Percentiles rank a stretch among this genome's conserved stretches.
Evolutionary conservation across 2,329 filamentous ascomycete genomes (phyloP).

Genomic region (Xylariaceae sp.): DNA sequence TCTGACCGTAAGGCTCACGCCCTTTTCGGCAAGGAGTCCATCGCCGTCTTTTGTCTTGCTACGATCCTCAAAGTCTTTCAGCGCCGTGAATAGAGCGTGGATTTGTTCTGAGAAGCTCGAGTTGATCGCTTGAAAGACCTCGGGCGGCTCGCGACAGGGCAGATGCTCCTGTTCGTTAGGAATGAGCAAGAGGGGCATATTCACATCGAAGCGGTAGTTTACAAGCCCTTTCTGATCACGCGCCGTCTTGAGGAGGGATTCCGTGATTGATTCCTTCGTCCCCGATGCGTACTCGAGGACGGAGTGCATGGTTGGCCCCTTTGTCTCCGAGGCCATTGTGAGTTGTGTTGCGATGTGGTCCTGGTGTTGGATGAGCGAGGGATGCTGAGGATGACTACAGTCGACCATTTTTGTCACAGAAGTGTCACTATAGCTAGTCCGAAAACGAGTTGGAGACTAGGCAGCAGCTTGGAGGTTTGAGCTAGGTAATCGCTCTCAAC

Average conservation of each 20-base stretch:
- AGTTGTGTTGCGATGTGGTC: no score
- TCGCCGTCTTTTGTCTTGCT: not conserved
- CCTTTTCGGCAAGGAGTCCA: not conserved
- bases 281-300: not conserved
- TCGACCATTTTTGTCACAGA: no score
- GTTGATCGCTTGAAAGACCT: slow-evolving; percentile 2
- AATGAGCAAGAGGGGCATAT: slow-evolving; percentile 5
- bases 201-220: not conserved
- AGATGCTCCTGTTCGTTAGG: not conserved
- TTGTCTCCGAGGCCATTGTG: no score
- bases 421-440: no score
- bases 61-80: slow-evolving; percentile 1
- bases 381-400: no score
- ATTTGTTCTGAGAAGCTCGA: slow-evolving; percentile 4
- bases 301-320: not conserved
- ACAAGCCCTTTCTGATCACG: not conserved
- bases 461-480: no score
- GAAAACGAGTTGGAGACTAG: no score
- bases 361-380: no score
- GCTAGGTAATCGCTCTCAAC: no score
- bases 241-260: slow-evolving; percentile 3
- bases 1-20: not conserved
- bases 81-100: slow-evolving; percentile 1
- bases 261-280: not conserved
- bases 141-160: not conserved